Conservation (phyloP, 2,329 filamentous ascomycete genomes). For the Lizonia empirigonia region DNA sequence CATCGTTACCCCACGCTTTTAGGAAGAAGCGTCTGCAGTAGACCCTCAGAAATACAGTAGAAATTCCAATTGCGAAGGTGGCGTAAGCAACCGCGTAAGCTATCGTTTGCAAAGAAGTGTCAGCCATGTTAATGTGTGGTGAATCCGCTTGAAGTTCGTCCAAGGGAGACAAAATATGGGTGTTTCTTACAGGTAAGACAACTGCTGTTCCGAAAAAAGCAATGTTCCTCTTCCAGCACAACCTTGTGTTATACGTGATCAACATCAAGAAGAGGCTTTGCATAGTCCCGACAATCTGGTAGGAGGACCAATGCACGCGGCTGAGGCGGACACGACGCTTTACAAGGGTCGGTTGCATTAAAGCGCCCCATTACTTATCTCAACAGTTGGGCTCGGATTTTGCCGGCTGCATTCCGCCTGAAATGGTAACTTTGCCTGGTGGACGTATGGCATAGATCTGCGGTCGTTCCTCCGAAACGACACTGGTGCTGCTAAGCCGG, state of each 20-base stretch:
- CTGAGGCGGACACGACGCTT: not conserved
- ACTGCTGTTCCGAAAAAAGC: not conserved
- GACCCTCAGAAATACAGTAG: conserved; percentile 22
- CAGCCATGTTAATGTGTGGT: conserved; percentile 9
- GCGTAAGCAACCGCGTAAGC: conserved; percentile 27
- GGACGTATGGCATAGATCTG: not conserved
- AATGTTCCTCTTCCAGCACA: not conserved
- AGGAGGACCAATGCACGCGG: not conserved
- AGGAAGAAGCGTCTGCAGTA: conserved; percentile 25
- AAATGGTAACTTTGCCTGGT: not conserved
- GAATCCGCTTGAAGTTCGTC: not conserved
- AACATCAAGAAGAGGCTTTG: not conserved
- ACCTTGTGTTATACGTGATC: not conserved
- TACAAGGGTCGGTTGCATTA: not conserved
- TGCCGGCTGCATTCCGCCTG: not conserved
- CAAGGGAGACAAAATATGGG: not conserved
- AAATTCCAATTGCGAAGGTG: conserved; percentile 23
- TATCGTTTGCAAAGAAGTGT: conserved; percentile 23
- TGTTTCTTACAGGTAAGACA: not conserved
- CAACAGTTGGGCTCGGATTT: not conserved
- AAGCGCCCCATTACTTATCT: not conserved
- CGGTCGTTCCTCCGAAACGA: not conserved
- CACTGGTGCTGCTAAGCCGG: not conserved
- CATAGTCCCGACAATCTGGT: not conserved
- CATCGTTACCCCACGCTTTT: conserved; percentile 27